Evolutionary conservation across 768 basidiomycete genomes (phyloP), one percentile per base, ranked within the genome.

Genomic region (Mrakia blollopis): DNA sequence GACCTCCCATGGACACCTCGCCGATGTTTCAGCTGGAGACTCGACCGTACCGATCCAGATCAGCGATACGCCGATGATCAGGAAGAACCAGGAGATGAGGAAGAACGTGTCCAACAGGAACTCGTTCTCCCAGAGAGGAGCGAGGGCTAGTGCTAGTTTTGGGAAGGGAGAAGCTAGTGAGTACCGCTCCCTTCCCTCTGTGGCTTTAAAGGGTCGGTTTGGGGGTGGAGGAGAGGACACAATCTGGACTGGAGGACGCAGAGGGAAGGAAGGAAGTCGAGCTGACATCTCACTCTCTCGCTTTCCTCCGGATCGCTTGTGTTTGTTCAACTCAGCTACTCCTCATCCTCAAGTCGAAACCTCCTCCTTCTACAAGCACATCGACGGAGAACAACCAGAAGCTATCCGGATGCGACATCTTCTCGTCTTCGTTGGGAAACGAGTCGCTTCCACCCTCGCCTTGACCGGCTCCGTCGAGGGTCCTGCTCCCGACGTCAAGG

Each of bases 31-130:
- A 16, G 41, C 47, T 50, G 47, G 25, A 32, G 76, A 77, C 63
- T 68, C 76, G 28, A 77, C 61, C 11, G 71, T 77, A 44, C 76
- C 76, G 37, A 72, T 77, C 21, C 76, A 77, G 47, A 72, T 78
- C 35, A 74, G 62, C 44, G 77, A 78, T 30, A 78, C 77, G 44
- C 77, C 77, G 7, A 78, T 78, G 77, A 78, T 78, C 32, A 39
- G 73, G 18, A 67, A 70, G 57, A 78, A 78, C 69, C 73, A 78
- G 60, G 77, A 73, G 35, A 78, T 78, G 77, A 37, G 77, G 30
- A 18, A 62, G 72, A 71, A 73, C 57, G 62, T 60, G 11, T 57
- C 72, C 30, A 65, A 71, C 72, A 44, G 73, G n/a, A 78, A 72
- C 50, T 70, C 68, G 30, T 78, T 78, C 32, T 67, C 68, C 21